Percentiles rank a stretch among this genome's conserved stretches.
Conservation (phyloP, 73 alveolate species). For the Paramecium pentaurelia region DNA sequence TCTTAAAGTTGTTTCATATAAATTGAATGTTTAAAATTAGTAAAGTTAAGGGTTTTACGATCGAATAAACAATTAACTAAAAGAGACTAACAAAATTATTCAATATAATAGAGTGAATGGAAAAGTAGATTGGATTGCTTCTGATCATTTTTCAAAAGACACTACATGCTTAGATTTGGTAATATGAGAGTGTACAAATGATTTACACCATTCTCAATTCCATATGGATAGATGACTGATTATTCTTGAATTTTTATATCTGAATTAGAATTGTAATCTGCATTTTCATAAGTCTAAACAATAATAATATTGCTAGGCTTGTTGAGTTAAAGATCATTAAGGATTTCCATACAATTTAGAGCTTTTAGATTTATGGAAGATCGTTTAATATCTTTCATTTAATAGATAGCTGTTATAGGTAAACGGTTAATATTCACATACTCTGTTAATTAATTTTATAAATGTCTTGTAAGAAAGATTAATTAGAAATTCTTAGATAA, state of each 20-base stretch:
- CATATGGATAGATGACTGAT: neutral
- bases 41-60: neutral
- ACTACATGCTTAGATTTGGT: neutral
- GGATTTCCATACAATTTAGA: neutral
- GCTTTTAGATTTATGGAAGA: neutral
- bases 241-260: neutral
- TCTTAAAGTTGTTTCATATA: neutral
- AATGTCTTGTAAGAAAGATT: neutral
- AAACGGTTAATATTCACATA: neutral
- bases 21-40: neutral
- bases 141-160: neutral
- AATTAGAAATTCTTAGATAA: neutral
- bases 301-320: neutral
- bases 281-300: neutral
- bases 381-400: neutral
- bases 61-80: neutral
- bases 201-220: neutral
- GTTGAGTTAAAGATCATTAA: neutral
- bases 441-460: neutral
- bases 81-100: neutral
- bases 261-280: neutral
- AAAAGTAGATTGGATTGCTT: neutral
- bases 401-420: neutral
- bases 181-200: neutral
- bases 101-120: neutral